Evolutionary conservation across 1,284 basidiomycete species (phyloP), one percentile per base, ranked within the genome.

Genomic region (Apiotrichum mycotoxinovorans): DNA sequence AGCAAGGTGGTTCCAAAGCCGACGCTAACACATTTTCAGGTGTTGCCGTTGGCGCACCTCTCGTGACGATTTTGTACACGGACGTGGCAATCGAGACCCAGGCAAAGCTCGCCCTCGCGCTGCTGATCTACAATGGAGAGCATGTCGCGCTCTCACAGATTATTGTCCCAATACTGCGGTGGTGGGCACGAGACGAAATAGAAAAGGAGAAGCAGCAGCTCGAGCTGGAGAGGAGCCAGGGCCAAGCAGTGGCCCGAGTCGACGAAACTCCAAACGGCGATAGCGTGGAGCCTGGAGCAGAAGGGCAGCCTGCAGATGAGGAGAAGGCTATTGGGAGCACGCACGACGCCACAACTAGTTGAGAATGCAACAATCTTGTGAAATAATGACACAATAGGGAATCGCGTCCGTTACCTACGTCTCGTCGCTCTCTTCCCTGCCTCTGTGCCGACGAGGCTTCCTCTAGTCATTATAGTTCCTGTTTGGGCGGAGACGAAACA

Each of bases 41-140:
- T 15, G 51, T 57, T 5, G 65, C 65, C 14, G 54, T 66, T 12
- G 65, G 65, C 15, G 60, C 63, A 26, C 62, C 65, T 5, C 56
- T 62, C 46, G 60, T 66, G 14, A 58, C 65, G 1, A 60, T 63
- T 17, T 60, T 66, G 54, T 66, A 64, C 45, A 38, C 57, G 20
- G 33, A 23, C 34, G 22, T 23, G 14, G 34, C 46, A 2, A 34
- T 57, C 17, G 33, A 26, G 8, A 10, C 22, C 0, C 56, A 57
- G 41, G 51, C 56, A 40, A 57, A 57, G 35, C 44, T 57, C 26
- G 46, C 51, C 8, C 50, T 50, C 23, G 45, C 46, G 1, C 47
- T 46, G 10, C 45, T 58, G 5, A 56, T 56, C 23, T 53, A 54
- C 51, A 54, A 61, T 22, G 59, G 51, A 43, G 50, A 53, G 44